Evolutionary conservation across 2,329 filamentous ascomycete genomes (phyloP), one percentile per base, ranked within the genome.

Genomic region (Chrysoporthe deuterocubensis): DNA sequence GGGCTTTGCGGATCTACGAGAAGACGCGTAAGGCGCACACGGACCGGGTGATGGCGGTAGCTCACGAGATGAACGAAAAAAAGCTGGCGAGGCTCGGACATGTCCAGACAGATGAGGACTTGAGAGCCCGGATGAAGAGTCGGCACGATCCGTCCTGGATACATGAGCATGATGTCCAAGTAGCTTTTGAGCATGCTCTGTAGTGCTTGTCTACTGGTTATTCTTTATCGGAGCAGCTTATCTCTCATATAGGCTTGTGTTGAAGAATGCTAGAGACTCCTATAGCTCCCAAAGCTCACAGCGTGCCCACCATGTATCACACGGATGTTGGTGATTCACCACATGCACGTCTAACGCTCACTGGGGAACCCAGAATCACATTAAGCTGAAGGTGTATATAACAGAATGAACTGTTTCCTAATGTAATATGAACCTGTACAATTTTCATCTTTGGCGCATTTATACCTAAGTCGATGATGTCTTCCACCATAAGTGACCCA

Each of bases 101-200:
- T 50, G 61, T 44, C 1, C 77, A 80, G 69, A 79, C 78, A 5
- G 81, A 84, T 37, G 76, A 77, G 58, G 74, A 77, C 59, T 71
- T 83, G 50, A 70, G 77, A 57, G 50, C 71, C 0, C 74, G 78
- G 64, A 78, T 83, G 71, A 74, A 69, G 34, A 76, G 71, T 26
- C 74, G 81, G 4, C 73, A 75, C 2, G 76, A 82, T 65, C 77
- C 78, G 5, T 75, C 72, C 18, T 84, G 82, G 82, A 76, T 84
- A 42, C 80, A 80, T 26, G 81, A 83, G 69, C 81, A 84, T 72
- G 80, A 84, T 72, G 81, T 83, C 9, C 75, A 79, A 63, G 71
- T 71, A 11, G 75, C 78, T 13, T 83, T 82, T 37, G n/a, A 48
- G 1, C 37, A 44, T 50, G 64, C 65, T 26, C 48, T 50, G n/a